phyloP scores from a whole-genome alignment of 2,329 filamentous ascomycete species.

The Amauroascus verrucosus region DNA sequence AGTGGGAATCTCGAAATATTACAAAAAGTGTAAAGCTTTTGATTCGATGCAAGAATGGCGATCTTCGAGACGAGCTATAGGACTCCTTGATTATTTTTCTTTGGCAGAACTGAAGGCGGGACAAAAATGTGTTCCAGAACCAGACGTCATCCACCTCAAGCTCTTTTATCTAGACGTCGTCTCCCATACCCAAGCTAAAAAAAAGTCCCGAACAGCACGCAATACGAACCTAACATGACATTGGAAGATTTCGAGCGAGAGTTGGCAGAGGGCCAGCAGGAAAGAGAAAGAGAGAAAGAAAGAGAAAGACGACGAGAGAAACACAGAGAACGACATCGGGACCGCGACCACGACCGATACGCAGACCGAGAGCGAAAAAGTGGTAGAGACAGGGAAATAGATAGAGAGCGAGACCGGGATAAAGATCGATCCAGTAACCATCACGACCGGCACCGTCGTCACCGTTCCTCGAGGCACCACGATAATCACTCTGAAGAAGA shows the following conservation, averaged over 20 bases:
- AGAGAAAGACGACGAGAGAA: slow-evolving; percentile 22
- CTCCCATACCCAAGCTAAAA: background rate
- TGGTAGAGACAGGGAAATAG: slow-evolving; percentile 27
- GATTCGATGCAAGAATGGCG: background rate
- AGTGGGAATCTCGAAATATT: too few species aligned
- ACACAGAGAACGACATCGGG: slow-evolving; percentile 29
- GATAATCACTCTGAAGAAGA: slow-evolving; percentile 39
- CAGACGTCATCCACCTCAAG: slow-evolving; percentile 2
- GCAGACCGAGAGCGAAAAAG: slow-evolving; percentile 28
- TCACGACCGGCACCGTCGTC: slow-evolving; percentile 40
- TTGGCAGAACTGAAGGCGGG: background rate
- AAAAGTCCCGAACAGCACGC: background rate
- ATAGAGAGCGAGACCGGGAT: slow-evolving; percentile 30
- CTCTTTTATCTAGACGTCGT: background rate
- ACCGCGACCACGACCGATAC: slow-evolving; percentile 24
- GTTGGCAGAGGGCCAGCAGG: slow-evolving; percentile 47
- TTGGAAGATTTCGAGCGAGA: slow-evolving; percentile 68
- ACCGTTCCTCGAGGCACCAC: slow-evolving; percentile 29
- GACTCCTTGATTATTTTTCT: background rate
- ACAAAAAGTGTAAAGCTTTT: too few species aligned
- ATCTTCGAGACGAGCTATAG: background rate
- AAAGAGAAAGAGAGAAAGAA: slow-evolving; percentile 26
- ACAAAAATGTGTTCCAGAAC: background rate
- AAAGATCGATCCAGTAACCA: slow-evolving; percentile 21
- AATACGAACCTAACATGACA: slow-evolving; percentile 39